Base-by-base conservation (phyloP, 352 stramenopile genomes). In the Pythium coloratum region DNA sequence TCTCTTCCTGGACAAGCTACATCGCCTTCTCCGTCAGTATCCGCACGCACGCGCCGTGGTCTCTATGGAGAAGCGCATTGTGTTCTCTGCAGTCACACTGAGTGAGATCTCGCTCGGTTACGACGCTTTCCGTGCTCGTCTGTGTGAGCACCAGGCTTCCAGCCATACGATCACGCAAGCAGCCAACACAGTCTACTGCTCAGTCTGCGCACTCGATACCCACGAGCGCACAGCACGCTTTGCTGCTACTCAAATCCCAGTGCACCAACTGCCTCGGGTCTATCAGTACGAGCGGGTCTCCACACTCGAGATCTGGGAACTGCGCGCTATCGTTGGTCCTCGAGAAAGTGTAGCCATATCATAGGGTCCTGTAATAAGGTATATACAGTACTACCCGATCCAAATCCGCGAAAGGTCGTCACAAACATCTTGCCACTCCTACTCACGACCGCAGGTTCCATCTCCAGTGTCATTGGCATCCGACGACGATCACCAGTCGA, bases 31-130 rank as follows among this genome's bases (percentile, higher is more conserved):
- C 72, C n/a, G 69, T 7, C 51, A 73, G 8, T 47, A 76, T 50
- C 51, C 66, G 26, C 56, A 18, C 0, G 60, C 72, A 12, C 73
- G 53, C 53, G 72, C 69, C 12, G 59, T 81, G 10, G 67, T 90
- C 2, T 62, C 80, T 1, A 58, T 74, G 36, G 83, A 92, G 66
- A 76, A 62, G 26, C 81, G 83, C 32, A 56, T 73, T 2, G 75
- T 92, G n/a, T 92, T 92, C 44, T 89, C 84, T 3, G 77, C 71
- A 6, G 44, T 68, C 36, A 78, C 70, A 6, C 71, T 89, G 71
- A 73, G 60, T 47, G 63, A 80, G 49, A 73, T 92, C 38, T 75
- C 80, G 1, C 67, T 89, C 2, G 84, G 81, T 2, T 87, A 72
- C n/a, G 81, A 92, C 62, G 62, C 74, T 0, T 90, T 90, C 62